These are phyloP conservation scores for Cryptococcus sp. DNA, from an alignment of 1,284 basidiomycete species.

Conservation along the genomic window DNA sequence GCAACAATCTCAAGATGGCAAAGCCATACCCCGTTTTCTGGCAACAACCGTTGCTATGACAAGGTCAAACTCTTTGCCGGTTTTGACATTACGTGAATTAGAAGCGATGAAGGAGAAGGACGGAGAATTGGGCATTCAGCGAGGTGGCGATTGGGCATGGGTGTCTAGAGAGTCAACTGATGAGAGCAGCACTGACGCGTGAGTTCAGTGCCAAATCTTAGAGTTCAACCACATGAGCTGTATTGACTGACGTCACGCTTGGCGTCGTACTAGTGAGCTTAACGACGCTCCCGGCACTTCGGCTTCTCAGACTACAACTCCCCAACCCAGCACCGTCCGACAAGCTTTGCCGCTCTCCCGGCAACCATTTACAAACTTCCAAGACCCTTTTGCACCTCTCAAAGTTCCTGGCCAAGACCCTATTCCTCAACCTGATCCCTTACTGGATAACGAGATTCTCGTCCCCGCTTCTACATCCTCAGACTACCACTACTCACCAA, in stretches of 20 bases:
- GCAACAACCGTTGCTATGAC: slow-evolving; percentile 37
- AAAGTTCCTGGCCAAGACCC: not conserved
- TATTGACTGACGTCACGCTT: not conserved
- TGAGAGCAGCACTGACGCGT: slow-evolving; percentile 14
- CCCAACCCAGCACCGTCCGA: slow-evolving; percentile 9
- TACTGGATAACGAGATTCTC: not conserved
- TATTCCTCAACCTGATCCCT: not conserved
- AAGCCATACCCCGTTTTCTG: not conserved
- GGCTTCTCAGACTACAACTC: slow-evolving; percentile 3
- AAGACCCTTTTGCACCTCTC: slow-evolving; percentile 23
- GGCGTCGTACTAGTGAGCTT: not conserved
- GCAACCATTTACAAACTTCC: slow-evolving; percentile 18
- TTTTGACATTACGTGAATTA: slow-evolving; percentile 38
- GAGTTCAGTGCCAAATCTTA: slow-evolving; percentile 11
- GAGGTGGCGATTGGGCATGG: slow-evolving; percentile 42
- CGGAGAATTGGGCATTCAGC: slow-evolving; percentile 38
- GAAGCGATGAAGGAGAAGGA: slow-evolving; percentile 42
- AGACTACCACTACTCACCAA: slow-evolving; percentile 27
- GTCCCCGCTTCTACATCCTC: slow-evolving; percentile 21
- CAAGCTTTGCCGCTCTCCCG: slow-evolving; percentile 1
- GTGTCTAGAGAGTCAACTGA: slow-evolving; percentile 25
- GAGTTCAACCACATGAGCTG: slow-evolving; percentile 6
- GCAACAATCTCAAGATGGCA: not conserved
- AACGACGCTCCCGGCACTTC: not conserved
- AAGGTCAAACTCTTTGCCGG: slow-evolving; percentile 38